Percentiles rank a stretch among this genome's conserved stretches.
These are phyloP conservation scores for Apophysomyces ossiformis DNA, from an alignment of 371 early-diverging fungal genomes.

Conservation along the genomic window DNA sequence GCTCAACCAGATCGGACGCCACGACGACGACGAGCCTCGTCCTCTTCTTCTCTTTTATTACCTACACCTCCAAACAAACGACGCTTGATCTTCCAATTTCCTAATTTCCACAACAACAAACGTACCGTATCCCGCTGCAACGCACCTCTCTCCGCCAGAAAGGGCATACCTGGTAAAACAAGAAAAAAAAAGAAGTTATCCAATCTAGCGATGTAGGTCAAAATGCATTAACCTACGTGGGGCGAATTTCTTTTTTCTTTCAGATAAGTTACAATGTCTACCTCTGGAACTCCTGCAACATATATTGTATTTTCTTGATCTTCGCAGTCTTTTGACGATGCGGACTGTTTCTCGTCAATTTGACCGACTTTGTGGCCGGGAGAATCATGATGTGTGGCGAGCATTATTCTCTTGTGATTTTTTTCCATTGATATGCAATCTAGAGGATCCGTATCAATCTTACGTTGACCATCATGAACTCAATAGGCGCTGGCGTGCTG, in stretches of 20 bases:
- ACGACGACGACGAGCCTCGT: constrained; percentile 5
- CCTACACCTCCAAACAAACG: not conserved
- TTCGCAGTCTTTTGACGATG: constrained; percentile 24
- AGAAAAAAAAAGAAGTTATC: constrained; percentile 7
- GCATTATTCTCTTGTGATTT: constrained; percentile 29
- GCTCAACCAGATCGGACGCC: not conserved
- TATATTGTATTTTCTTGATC: constrained; percentile 32
- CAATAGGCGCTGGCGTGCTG: constrained; percentile 39
- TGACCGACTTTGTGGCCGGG: constrained; percentile 23
- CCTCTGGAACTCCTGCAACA: constrained; percentile 36
- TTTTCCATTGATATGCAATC: constrained; percentile 10
- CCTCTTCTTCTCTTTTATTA: not conserved
- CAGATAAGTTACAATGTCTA: constrained; percentile 16
- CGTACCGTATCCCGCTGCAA: not conserved
- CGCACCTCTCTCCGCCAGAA: not conserved
- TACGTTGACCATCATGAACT: constrained; percentile 37
- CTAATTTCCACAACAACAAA: not conserved
- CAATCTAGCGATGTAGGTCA: not conserved
- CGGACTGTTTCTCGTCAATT: constrained; percentile 29
- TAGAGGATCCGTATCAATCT: constrained; percentile 15
- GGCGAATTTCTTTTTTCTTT: no score
- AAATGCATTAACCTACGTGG: not conserved
- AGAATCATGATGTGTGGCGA: constrained; percentile 33
- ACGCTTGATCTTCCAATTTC: constrained; percentile 8
- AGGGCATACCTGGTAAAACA: not conserved